phyloP scores from a whole-genome alignment of 495 filamentous ascomycete species.

The Penicillium psychrofluorescens region DNA sequence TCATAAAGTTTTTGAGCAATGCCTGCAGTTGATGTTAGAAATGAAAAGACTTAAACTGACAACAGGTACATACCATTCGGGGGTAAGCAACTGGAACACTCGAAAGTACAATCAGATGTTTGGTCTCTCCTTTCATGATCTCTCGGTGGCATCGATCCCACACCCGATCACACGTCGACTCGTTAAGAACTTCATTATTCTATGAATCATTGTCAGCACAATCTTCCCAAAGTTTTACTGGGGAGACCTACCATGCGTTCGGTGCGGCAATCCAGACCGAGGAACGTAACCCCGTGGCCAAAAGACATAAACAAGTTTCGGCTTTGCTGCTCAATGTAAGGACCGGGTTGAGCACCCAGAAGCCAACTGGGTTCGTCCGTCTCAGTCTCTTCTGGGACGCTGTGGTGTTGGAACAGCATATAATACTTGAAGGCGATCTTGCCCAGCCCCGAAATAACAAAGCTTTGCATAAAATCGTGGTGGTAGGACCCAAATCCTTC shows the following conservation, averaged over 20 bases:
- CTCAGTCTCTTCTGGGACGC: constrained; percentile 67
- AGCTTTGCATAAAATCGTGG: constrained; percentile 83
- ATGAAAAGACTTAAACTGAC: constrained; percentile 21
- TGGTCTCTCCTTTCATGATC: constrained; percentile 73
- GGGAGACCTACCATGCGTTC: constrained; percentile 58
- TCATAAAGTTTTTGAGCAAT: constrained; percentile 64
- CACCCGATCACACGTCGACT: constrained; percentile 73
- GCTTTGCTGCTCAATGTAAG: constrained; percentile 82
- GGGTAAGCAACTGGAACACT: constrained; percentile 92
- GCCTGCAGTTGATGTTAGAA: constrained; percentile 35
- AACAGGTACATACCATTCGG: constrained; percentile 54
- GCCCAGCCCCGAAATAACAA: constrained; percentile 83
- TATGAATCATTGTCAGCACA: constrained; percentile 14
- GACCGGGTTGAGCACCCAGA: constrained; percentile 69
- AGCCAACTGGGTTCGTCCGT: constrained; percentile 87
- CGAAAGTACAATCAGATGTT: constrained; percentile 81
- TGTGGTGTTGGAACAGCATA: constrained; percentile 96
- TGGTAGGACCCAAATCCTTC: constrained; percentile 95
- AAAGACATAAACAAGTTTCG: constrained; percentile 81
- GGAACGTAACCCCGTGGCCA: constrained; percentile 68
- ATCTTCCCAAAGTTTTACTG: not conserved
- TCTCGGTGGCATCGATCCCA: constrained; percentile 79
- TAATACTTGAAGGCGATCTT: constrained; percentile 96
- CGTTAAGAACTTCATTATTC: constrained; percentile 69
- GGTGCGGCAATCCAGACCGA: constrained; percentile 86